Evolutionary conservation across 371 early-diverging fungal species (phyloP), one percentile per base, ranked within the genome.

Genomic region (Rhizopus arrhizus): DNA sequence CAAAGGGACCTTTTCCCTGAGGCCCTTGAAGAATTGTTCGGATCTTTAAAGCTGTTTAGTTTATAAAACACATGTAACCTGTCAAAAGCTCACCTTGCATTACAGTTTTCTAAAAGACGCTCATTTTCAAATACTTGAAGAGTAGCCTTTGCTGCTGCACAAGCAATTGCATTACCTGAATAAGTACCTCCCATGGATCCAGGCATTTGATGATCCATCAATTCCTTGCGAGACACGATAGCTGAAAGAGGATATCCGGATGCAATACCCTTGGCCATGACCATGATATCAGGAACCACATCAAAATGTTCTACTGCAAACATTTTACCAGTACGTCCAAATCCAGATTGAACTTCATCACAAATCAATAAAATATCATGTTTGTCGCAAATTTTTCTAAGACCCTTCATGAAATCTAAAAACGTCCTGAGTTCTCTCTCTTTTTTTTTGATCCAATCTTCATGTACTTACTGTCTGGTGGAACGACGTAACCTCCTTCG

Each of bases 401-500:
- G 72, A 1, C 74, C 82, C n/a, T 71, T 69, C 68, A 89, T 80
- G 69, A 88, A 92, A 13, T 61, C 68, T 53, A 82, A 22, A 43
- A 11, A 15, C 13, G 45, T 9, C 2, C 31, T 32, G 3, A 40
- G 52, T 15, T 35, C 29, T 29, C 38, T 31, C 3, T 16, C n/a
- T 31, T 5, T 32, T 46, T 15, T 31, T 56, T 45, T 13, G 15
- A 50, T 7, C 12, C 8, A 12, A 40, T 10, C 7, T 12, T 6
- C 22, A 29, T 11, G 50, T 28, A 63, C 66, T 74, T 77, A 77
- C 77, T 71, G 36, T 66, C 42, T 9, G 89, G 85, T 16, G 92
- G 90, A 34, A 81, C 80, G 47, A 84, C 84, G 59, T 91, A 89
- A n/a, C 93, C 93, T 61, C 93, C 93, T 68, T 93, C 93, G 61